These are phyloP conservation scores for Yarrowia sp. DNA, from an alignment of 805 yeast genomes.

Conservation along the genomic window DNA sequence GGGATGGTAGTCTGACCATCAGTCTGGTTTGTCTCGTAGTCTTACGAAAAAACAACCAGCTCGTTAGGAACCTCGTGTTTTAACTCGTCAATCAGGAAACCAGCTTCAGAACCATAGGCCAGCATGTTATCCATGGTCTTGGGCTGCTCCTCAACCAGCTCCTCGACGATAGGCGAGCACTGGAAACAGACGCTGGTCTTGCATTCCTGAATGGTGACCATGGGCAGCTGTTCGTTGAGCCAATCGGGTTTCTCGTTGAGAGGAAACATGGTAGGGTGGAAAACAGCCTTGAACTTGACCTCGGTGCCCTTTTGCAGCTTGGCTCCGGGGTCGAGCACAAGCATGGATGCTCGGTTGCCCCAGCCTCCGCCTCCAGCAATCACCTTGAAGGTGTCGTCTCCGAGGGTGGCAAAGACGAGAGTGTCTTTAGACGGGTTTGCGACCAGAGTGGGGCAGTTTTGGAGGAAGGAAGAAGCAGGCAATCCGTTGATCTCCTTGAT, in stretches of 20 bases:
- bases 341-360: conserved; percentile 64
- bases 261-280: not conserved
- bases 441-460: conserved; percentile 33
- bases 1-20: no score
- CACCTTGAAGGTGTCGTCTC: conserved; percentile 43
- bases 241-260: not conserved
- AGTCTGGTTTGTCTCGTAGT: no score
- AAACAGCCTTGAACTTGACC: conserved; percentile 41
- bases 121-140: conserved; percentile 31
- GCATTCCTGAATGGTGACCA: conserved; percentile 24
- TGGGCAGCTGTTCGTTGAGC: not conserved
- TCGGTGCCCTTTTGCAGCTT: conserved; percentile 45
- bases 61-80: conserved; percentile 37
- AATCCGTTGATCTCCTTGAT: conserved; percentile 52
- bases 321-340: conserved; percentile 63
- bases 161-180: conserved; percentile 34
- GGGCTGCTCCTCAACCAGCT: conserved; percentile 29
- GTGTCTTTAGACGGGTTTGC: conserved; percentile 25
- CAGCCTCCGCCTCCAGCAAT: conserved; percentile 76
- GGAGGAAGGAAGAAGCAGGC: conserved; percentile 58
- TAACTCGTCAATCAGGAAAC: conserved; percentile 34
- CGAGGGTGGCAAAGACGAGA: conserved; percentile 26
- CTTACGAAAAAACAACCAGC: conserved; percentile 17
- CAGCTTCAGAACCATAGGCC: conserved; percentile 37
- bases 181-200: conserved; percentile 32